Evolutionary conservation across 2,329 filamentous ascomycete species (phyloP), one percentile per base, ranked within the genome.

Genomic region (Coniella vitis): DNA sequence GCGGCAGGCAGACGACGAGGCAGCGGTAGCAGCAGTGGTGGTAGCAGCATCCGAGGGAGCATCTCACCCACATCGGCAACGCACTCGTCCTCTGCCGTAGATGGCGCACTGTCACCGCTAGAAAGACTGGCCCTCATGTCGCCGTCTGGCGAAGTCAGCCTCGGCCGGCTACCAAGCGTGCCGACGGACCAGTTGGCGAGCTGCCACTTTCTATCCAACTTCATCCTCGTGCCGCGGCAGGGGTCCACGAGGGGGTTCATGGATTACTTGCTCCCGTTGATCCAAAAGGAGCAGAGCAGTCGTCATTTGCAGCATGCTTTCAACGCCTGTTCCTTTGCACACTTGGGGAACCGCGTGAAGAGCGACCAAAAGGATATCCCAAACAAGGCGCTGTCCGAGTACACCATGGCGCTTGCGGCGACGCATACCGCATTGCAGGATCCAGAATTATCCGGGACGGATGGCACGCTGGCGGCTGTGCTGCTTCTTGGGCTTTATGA

Each of bases 151-250:
- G 56, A 60, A 53, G 10, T 37, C 45, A 48, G 56, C 34, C 57
- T 72, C 47, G 51, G 63, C 3, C 63, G 65, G 4, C 59, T 60
- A n/a, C 61, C 77, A 16, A 65, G 67, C 38, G 56, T 78, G 12
- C 69, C 78, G 2, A 57, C 77, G 1, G 75, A 80, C 17, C 69
- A 79, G 51, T 72, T 76, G 54, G 79, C 79, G 2, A 68, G 71
- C 9, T 81, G 77, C 55, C 76, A 79, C 57, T 84, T 84, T 57
- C 62, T 82, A 13, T 69, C 78, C 47, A 82, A 83, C 59, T 84
- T 76, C 58, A 71, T 83, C 44, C 65, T 82, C 12, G 56, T 78
- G 9, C 76, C 79, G 17, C 64, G 65, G 13, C 67, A 73, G 19
- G 73, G 71, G n/a, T 68, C 64, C 32, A 70, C 71, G 2, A 63